A percentile compares a stretch with the other conserved stretches of the same genome.
Conservation (phyloP, 495 filamentous ascomycete genomes). For the Talaromyces borbonicus region DNA sequence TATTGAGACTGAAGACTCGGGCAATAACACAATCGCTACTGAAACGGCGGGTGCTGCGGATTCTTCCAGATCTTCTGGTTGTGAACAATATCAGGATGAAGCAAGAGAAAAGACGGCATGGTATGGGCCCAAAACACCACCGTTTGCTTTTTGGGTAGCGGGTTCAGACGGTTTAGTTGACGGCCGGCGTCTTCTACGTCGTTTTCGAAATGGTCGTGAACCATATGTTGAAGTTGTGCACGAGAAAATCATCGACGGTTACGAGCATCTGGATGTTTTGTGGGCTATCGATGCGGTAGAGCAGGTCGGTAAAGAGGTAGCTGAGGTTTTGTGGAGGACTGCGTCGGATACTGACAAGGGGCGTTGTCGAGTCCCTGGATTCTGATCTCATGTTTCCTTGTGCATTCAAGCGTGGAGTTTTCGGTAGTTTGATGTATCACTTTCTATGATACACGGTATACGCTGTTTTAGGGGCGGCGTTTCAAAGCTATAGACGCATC, state of each 20-base stretch:
- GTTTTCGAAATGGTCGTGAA: slow-evolving; percentile 71
- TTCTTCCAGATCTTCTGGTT: slow-evolving; percentile 12
- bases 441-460: too few relatives aligned
- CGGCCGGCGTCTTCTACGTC: slow-evolving; percentile 58
- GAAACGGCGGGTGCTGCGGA: background rate
- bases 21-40: slow-evolving; percentile 8
- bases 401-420: background rate
- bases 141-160: slow-evolving; percentile 82
- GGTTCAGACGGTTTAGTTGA: slow-evolving; percentile 81
- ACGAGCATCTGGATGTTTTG: slow-evolving; percentile 92
- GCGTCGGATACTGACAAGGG: slow-evolving; percentile 44
- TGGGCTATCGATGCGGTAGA: slow-evolving; percentile 91
- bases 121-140: slow-evolving; percentile 73
- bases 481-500: too few relatives aligned
- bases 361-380: slow-evolving; percentile 47
- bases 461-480: too few relatives aligned
- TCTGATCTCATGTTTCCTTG: background rate
- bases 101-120: slow-evolving; percentile 40
- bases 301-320: slow-evolving; percentile 72
- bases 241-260: slow-evolving; percentile 73
- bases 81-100: too few relatives aligned
- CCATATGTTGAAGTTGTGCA: slow-evolving; percentile 76
- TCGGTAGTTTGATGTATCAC: too few relatives aligned
- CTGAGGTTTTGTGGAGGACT: slow-evolving; percentile 75
- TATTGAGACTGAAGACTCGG: slow-evolving; percentile 4